Percentiles rank a stretch among this genome's conserved stretches.
Conservation (phyloP, 129 eudicot species). For the Logfia minima region DNA sequence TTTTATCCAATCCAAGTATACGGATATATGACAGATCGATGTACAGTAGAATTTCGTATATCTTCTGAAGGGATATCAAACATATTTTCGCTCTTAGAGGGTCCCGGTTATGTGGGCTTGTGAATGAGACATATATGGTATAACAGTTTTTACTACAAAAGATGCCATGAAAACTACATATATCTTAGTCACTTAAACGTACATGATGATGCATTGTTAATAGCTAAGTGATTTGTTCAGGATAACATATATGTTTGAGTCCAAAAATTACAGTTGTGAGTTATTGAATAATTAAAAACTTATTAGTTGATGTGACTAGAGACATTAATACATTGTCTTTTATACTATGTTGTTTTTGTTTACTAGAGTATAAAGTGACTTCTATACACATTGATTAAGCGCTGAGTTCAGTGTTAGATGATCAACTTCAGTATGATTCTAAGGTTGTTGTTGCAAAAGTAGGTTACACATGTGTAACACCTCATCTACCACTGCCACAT, state of each 20-base stretch:
- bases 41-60: slow-evolving; percentile 4
- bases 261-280: not conserved
- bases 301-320: not conserved
- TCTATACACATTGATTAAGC: too few species aligned
- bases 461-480: not conserved
- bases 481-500: too few species aligned
- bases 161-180: not conserved
- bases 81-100: not conserved
- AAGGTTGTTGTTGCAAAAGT: not conserved
- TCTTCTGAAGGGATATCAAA: not conserved
- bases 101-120: not conserved
- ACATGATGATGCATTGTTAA: not conserved
- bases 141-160: too few species aligned
- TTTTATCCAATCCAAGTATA: slow-evolving; percentile 21
- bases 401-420: not conserved
- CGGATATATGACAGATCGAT: slow-evolving; percentile 28
- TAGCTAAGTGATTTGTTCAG: not conserved
- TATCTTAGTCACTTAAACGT: not conserved
- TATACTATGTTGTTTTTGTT: not conserved
- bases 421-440: not conserved
- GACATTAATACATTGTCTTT: not conserved
- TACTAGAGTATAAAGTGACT: not conserved
- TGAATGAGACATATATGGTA: not conserved
- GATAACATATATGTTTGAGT: not conserved
- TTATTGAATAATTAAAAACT: not conserved